Evolutionary conservation across 305 asterid genomes (phyloP), one percentile per base, ranked within the genome.

Genomic region (Fraxinus xanthoxyloides): DNA sequence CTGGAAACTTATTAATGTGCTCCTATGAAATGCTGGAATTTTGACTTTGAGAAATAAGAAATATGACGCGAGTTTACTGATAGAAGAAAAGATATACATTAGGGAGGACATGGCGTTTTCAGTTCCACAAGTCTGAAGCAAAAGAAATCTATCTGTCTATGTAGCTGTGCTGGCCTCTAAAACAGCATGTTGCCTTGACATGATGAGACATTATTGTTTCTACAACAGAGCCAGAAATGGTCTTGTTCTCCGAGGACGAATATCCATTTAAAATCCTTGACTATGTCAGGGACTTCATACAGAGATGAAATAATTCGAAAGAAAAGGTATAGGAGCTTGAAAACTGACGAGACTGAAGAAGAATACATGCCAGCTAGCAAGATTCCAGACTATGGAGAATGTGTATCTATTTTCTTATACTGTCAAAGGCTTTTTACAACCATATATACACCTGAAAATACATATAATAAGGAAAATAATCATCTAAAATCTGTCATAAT

Each of bases 21-120:
- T 59, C 38, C 80, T 80, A 48, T 13, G 76, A 26, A 65, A 24
- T 81, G 54, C 17, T 78, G 56, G 40, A 65, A 36, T 12, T 34
- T 43, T 56, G 76, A 23, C 75, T 26, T 73, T 43, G 84, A 83
- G 56, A 76, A 43, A 65, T 75, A 82, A 77, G 85, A 63, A 35
- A 9, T 77, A 65, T 80, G 34, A 48, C 7, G 12, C 12, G 15
- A 85, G 23, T 77, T 73, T 72, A 26, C 63, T 77, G 73, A 24
- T 26, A 65, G 35, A 65, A 23, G 36, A 65, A 65, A 65, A 26
- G 7, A 34, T 34, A 65, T 26, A 65, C 72, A 24, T 63, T 23
- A 26, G 35, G 35, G 21, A 65, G 34, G 34, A 65, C 7, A 65
- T 12, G 19, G n/a, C 2, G 19, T 26, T 35, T 32, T 24, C n/a